These are phyloP conservation scores for Miscanthus lutarioriparius DNA, from an alignment of 176 grass and related monocot genomes.

Conservation along the genomic window DNA sequence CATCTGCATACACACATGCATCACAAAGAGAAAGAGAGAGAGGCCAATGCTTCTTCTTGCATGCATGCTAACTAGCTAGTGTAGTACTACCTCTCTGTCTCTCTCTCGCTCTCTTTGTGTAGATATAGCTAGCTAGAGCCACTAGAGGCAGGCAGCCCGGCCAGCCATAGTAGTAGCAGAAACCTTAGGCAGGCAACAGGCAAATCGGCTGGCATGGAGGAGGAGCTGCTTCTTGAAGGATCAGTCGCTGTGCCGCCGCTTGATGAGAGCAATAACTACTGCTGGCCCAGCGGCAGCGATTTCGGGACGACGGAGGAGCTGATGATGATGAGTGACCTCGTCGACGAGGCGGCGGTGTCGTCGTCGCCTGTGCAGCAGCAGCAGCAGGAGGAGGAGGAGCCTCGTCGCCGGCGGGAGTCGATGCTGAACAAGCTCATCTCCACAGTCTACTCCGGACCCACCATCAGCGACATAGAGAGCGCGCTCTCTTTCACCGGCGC, in stretches of 20 bases:
- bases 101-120: too few relatives aligned
- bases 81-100: too few relatives aligned
- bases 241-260: neutral
- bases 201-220: neutral
- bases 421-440: slow-evolving; percentile 90
- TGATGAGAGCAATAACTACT: neutral
- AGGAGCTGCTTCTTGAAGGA: neutral
- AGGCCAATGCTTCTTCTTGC: too few relatives aligned
- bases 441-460: slow-evolving; percentile 88
- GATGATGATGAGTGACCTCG: neutral
- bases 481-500: slow-evolving; percentile 58
- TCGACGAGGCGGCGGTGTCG: neutral
- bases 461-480: slow-evolving; percentile 81
- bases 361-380: neutral
- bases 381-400: slow-evolving; percentile 42
- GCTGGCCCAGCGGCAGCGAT: neutral
- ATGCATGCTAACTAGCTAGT: too few relatives aligned
- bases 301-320: neutral
- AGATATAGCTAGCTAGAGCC: neutral
- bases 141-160: neutral
- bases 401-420: slow-evolving; percentile 47
- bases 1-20: neutral
- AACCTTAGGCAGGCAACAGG: neutral
- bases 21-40: too few relatives aligned
- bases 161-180: neutral